Evolutionary conservation across 352 stramenopile species (phyloP).

Genomic region (Phytopythium oedochilum): DNA sequence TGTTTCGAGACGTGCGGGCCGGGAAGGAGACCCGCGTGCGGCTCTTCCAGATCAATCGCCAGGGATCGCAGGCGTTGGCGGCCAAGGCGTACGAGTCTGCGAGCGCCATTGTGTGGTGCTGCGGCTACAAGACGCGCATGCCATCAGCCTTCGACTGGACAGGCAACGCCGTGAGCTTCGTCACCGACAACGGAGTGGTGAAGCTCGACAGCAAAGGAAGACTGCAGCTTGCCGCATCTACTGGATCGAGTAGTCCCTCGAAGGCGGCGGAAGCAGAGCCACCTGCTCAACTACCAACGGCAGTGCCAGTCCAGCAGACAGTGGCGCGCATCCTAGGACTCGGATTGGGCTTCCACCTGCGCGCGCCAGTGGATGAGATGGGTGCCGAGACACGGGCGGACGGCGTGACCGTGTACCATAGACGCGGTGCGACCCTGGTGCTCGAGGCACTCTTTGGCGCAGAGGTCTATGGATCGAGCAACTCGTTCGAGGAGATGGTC

Average conservation of each 20-base stretch:
- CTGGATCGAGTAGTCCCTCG: background rate
- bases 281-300: background rate
- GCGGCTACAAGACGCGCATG: conserved; percentile 72
- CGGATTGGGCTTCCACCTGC: conserved; percentile 77
- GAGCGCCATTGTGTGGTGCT: conserved; percentile 76
- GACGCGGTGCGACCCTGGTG: conserved; percentile 64
- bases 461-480: conserved; percentile 52
- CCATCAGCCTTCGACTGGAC: conserved; percentile 42
- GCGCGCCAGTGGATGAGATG: conserved; percentile 77
- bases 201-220: conserved; percentile 56
- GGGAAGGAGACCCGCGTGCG: conserved; percentile 62
- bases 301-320: conserved; percentile 4
- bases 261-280: background rate
- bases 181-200: conserved; percentile 56
- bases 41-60: conserved; percentile 65
- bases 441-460: conserved; percentile 60
- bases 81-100: conserved; percentile 66
- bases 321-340: conserved; percentile 41
- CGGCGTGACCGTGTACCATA: conserved; percentile 84
- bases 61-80: conserved; percentile 44
- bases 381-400: conserved; percentile 66
- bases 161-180: conserved; percentile 35
- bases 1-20: conserved; percentile 62
- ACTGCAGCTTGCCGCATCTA: conserved; percentile 26
- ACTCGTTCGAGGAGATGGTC: conserved; percentile 81